Base-by-base conservation (phyloP, 106 monocot species). In the Chionographis japonica region DNA sequence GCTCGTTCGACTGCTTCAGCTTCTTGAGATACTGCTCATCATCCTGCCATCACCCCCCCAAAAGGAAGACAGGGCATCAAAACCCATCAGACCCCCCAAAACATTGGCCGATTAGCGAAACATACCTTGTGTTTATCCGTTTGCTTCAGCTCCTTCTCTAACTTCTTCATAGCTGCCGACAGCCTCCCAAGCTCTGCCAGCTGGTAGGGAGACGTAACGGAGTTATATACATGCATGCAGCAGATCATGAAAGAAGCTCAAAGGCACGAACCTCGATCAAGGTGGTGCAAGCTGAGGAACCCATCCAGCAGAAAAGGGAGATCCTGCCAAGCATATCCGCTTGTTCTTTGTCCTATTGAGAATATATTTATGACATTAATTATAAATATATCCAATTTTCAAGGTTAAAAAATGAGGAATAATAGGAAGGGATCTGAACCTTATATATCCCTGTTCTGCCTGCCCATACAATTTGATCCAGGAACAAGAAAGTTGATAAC, bases 391-490 rank as follows among this genome's bases (percentile, higher is more conserved):
- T 27, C 27, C 27, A 27, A 27, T 27, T 27, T 27, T 27, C 27
- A 27, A 27, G 27, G 27, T 27, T 27, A 27, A 27, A 27, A 27
- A 1, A 0, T 27, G n/a, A 27, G 27, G 27, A 27, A 27, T 27
- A 27, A 20, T 64, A 60, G 38, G 37, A 10, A 54, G 41, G 63
- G 15, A 65, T 50, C 16, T 54, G 4, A 52, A 97, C 98, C 98
- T 98, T 98, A 69, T 93, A 90, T 72, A 98, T 85, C 40, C 92
- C 98, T 27, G 87, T 82, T 77, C 98, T 85, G 37, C 90, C 85
- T 27, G 72, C 66, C 98, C 98, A 98, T 27, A 98, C 92, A 55
- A 98, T 80, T 82, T 98, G 98, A 79, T 98, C 98, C 71, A 98
- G 83, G 75, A 98, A 84, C 38, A 98, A 74, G 81, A 90, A 98